A percentile compares a stretch with the other conserved stretches of the same genome.
Conservation (phyloP, 345 rosid genomes). For the Heritiera littoralis region DNA sequence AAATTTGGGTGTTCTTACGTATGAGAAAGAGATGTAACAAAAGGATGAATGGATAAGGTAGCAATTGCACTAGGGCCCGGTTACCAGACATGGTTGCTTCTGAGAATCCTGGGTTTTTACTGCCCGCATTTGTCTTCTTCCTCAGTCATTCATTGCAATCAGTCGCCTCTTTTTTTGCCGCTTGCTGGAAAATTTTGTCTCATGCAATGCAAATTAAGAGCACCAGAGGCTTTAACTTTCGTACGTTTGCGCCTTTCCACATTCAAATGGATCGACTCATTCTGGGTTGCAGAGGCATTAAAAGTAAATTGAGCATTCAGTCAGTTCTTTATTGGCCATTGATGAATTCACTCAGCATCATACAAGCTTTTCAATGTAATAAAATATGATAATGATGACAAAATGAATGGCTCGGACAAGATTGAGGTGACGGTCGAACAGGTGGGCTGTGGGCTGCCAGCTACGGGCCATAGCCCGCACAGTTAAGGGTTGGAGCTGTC, state of each 20-base stretch:
- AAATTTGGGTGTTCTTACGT: not conserved
- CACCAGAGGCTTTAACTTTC: not conserved
- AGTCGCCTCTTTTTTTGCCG: constrained; percentile 20
- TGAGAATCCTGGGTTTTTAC: constrained; percentile 21
- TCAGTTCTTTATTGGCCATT: too few relatives aligned
- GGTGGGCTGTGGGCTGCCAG: not conserved
- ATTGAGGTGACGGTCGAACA: constrained; percentile 2
- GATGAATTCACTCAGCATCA: too few relatives aligned
- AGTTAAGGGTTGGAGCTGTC: constrained; percentile 30
- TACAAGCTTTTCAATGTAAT: too few relatives aligned
- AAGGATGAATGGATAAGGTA: not conserved
- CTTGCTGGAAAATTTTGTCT: constrained; percentile 2
- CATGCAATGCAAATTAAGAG: not conserved
- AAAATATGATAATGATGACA: not conserved
- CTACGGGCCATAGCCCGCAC: not conserved
- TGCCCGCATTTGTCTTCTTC: not conserved
- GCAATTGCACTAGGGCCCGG: constrained; percentile 8
- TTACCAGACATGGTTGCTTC: constrained; percentile 10
- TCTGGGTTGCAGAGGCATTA: not conserved
- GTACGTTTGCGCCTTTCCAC: not conserved
- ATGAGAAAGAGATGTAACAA: constrained; percentile 22
- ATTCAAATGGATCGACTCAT: not conserved
- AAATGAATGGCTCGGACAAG: not conserved
- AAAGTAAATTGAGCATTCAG: not conserved
- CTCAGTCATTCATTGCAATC: constrained; percentile 21